These are phyloP conservation scores for Penicillium expansum DNA, from an alignment of 2,329 filamentous ascomycete genomes.

Conservation along the genomic window DNA sequence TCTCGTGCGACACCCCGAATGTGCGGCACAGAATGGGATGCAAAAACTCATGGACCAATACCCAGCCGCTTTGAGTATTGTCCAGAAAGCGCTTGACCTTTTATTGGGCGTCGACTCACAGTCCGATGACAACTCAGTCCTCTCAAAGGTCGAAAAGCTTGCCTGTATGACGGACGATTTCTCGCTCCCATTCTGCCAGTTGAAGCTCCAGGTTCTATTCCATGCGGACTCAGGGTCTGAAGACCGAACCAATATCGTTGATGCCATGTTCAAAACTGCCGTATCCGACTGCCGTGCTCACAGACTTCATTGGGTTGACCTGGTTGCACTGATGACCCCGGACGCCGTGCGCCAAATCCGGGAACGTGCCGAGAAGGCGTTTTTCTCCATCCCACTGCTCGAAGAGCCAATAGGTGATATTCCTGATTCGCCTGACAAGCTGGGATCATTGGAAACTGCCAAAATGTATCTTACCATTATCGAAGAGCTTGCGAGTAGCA, in stretches of 20 bases:
- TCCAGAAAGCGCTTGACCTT: constrained; percentile 34
- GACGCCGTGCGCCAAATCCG: constrained; percentile 41
- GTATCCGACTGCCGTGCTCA: constrained; percentile 36
- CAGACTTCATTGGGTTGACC: constrained; percentile 39
- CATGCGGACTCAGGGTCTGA: constrained; percentile 29
- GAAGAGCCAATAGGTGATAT: constrained; percentile 23
- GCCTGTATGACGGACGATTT: constrained; percentile 41
- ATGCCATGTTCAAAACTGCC: constrained; percentile 42
- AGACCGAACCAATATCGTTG: constrained; percentile 34
- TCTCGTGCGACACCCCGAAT: constrained; percentile 34
- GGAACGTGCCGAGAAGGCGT: constrained; percentile 41
- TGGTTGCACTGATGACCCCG: constrained; percentile 39
- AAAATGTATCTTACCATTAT: constrained; percentile 41
- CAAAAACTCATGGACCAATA: constrained; percentile 31
- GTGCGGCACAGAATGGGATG: constrained; percentile 28
- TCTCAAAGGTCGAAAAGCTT: constrained; percentile 36
- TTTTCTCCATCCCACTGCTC: constrained; percentile 38
- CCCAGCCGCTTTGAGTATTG: constrained; percentile 24
- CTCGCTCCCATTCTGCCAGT: constrained; percentile 43
- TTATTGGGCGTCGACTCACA: constrained; percentile 31
- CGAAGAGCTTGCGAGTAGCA: constrained; percentile 39
- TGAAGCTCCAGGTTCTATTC: constrained; percentile 44
- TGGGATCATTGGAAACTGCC: constrained; percentile 30
- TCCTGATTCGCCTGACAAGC: constrained; percentile 10
- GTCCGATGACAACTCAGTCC: constrained; percentile 17